A percentile compares a stretch with the other conserved stretches of the same genome.
These are phyloP conservation scores for Fusarium sp. DNA, from an alignment of 2,329 filamentous ascomycete species.

Conservation along the genomic window DNA sequence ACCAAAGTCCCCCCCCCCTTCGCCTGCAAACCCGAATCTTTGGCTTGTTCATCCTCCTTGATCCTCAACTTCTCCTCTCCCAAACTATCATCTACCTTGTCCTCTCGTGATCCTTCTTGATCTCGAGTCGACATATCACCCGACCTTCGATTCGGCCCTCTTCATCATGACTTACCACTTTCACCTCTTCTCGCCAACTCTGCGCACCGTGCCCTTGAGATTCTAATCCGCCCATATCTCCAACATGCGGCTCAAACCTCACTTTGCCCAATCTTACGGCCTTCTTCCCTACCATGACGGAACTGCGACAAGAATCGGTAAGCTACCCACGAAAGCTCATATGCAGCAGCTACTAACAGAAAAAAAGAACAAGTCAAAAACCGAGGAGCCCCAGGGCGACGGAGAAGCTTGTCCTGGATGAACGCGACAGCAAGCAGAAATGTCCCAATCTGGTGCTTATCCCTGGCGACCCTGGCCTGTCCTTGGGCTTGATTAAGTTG, in stretches of 20 bases:
- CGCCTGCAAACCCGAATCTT: not conserved
- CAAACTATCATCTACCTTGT: not conserved
- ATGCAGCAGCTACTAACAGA: not conserved
- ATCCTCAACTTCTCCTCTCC: not conserved
- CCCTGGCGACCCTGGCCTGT: no score
- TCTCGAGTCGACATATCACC: not conserved
- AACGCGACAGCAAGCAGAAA: no score
- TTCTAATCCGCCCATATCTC: not conserved
- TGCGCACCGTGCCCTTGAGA: not conserved
- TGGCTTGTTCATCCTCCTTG: not conserved
- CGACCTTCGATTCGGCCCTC: not conserved
- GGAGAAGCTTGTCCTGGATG: no score
- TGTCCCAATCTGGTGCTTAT: no score
- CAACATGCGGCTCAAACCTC: no score
- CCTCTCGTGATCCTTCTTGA: not conserved
- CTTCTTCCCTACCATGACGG: not conserved
- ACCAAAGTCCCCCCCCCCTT: not conserved
- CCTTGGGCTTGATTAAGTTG: no score
- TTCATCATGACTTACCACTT: not conserved
- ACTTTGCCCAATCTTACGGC: no score
- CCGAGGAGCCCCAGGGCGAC: not conserved
- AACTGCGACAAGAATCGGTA: not conserved
- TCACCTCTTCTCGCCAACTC: not conserved
- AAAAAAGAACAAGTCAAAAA: not conserved
- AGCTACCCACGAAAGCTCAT: not conserved